A percentile compares a stretch with the other conserved stretches of the same genome.
These are phyloP conservation scores for Monosporascus sp. DNA, from an alignment of 2,329 filamentous ascomycete genomes.

Conservation along the genomic window DNA sequence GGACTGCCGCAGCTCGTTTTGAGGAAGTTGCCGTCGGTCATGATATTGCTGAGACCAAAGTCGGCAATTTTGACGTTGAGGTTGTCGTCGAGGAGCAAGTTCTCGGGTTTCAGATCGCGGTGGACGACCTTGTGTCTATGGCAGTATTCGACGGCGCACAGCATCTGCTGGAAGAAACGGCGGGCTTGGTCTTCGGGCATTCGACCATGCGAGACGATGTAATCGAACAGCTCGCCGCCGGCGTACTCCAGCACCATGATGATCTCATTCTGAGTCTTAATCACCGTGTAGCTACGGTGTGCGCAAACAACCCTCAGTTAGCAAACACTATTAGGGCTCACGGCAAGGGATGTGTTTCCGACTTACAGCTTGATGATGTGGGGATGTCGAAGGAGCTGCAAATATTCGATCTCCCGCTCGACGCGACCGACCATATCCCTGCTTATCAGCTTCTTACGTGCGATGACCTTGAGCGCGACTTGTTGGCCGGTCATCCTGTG, in stretches of 20 bases:
- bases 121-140: conserved; percentile 99
- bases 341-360: background rate
- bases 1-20: conserved; percentile 98
- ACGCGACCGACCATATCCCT: conserved; percentile 97
- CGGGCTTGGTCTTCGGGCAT: conserved; percentile 90
- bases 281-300: conserved; percentile 75
- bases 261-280: conserved; percentile 89
- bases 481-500: conserved; percentile 90
- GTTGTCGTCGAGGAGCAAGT: conserved; percentile 87
- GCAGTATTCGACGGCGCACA: conserved; percentile 97
- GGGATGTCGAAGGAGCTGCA: conserved; percentile 90
- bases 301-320: conserved; percentile 11
- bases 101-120: conserved; percentile 95
- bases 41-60: conserved; percentile 98
- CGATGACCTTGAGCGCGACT: conserved; percentile 97
- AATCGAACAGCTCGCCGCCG: conserved; percentile 94
- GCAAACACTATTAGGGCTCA: conserved; percentile 6
- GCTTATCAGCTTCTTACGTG: conserved; percentile 90
- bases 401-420: conserved; percentile 95
- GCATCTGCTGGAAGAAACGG: conserved; percentile 98
- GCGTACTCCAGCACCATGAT: conserved; percentile 99
- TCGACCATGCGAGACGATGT: conserved; percentile 89
- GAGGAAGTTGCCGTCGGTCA: conserved; percentile 98
- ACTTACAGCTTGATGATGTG: conserved; percentile 97
- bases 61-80: conserved; percentile 99